Evolutionary conservation across 2,329 filamentous ascomycete genomes (phyloP).

Genomic region (Westerdykella aurantiaca): DNA sequence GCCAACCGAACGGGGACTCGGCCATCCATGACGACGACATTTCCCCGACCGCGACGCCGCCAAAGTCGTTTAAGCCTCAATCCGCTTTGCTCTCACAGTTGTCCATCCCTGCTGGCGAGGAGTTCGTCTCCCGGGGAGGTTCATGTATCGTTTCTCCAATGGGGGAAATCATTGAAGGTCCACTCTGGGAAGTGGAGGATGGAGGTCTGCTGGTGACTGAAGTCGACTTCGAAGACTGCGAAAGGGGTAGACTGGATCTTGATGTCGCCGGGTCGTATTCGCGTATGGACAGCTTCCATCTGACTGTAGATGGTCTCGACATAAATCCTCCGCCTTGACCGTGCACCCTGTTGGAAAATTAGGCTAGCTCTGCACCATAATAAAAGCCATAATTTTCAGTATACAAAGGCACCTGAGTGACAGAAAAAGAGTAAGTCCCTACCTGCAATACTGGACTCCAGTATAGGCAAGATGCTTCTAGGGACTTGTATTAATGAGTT

Average conservation of each 20-base stretch:
- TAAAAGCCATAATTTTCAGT: no score
- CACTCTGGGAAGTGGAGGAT: constrained; percentile 72
- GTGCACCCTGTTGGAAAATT: not conserved
- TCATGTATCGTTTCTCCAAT: constrained; percentile 75
- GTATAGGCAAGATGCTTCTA: no score
- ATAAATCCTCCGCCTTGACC: constrained; percentile 51
- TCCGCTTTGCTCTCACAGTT: constrained; percentile 5
- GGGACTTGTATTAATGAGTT: no score
- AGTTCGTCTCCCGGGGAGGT: constrained; percentile 66
- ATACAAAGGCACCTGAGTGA: no score
- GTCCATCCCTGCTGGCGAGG: constrained; percentile 28
- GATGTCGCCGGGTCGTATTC: constrained; percentile 85
- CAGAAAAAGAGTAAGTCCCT: no score
- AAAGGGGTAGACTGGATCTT: constrained; percentile 72
- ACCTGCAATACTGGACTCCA: no score
- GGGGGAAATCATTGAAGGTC: constrained; percentile 73
- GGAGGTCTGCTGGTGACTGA: constrained; percentile 63
- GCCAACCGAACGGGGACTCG: constrained; percentile 12
- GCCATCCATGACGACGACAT: constrained; percentile 15
- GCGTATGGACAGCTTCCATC: constrained; percentile 59
- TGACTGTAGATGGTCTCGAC: constrained; percentile 56
- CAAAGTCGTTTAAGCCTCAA: not conserved
- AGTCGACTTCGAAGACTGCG: constrained; percentile 83
- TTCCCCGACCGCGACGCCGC: constrained; percentile 1
- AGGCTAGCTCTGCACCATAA: no score